Base-by-base conservation (phyloP, 345 rosid species). In the Streptanthus diversifolius region DNA sequence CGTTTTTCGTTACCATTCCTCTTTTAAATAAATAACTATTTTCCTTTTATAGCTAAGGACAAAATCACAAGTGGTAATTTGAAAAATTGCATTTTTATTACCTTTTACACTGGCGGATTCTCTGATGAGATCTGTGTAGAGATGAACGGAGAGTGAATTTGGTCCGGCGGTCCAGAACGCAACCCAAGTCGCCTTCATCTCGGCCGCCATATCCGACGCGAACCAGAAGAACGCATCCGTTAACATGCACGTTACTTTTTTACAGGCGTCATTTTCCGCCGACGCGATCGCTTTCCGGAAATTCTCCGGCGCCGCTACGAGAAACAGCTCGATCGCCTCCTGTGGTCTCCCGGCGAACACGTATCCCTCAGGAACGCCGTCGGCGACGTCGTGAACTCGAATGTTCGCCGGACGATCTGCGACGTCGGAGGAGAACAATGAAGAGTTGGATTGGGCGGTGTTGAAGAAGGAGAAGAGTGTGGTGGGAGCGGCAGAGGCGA, bases 201-300 rank as follows among this genome's bases (percentile, higher is more conserved):
- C 79, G 22, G 57, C 17, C 0, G 90, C 88, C 49, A 90, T 70
- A 3, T 77, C 83, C 7, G 61, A 82, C 0, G 75, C 70, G 68
- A 71, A 85, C 83, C 81, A 77, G 43, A 81, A 55, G 80, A 92
- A 85, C 15, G 82, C 86, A 33, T 90, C 95, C 0, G 87, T 72
- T 1, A 90, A 17, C 70, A 88, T 3, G 59, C 85, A 81, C n/a
- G 37, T 84, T 48, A 90, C 68, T 27, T 57, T 70, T 44, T 7
- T 39, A 4, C 92, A 88, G 0, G 52, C 68, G 51, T 79, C 86
- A 2, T 21, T 73, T 58, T 62, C 85, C 0, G 87, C 92, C 19
- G 14, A 14, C 0, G 74, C 71, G 18, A 92, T 35, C 6, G 66
- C 78, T 32, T 45, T 55, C 22, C 33, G 52, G 53, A 80, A 81